Evolutionary conservation across 495 filamentous ascomycete species (phyloP), one percentile per base, ranked within the genome.

Genomic region (Haplographium delicatum): DNA sequence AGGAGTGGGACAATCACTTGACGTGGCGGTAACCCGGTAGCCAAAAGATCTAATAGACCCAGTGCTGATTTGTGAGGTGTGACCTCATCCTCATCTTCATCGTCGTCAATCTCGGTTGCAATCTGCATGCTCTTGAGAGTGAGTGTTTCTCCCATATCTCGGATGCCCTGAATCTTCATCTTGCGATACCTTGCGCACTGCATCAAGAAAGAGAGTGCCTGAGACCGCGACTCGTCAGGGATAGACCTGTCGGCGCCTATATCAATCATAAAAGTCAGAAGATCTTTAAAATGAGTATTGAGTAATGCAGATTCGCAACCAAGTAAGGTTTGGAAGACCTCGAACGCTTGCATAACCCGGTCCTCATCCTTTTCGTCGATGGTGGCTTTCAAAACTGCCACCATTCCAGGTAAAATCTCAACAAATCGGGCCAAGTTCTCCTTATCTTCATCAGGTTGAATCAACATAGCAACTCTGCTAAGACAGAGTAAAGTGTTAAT

Each of bases 311-410:
- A 82, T 60, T 97, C 91, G 63, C 87, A 95, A 51, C 88, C 88
- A 25, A 98, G 75, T 51, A 97, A 79, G 26, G 88, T 95, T 70
- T 98, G 94, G 78, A 98, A 96, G 44, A 96, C 91, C 66, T 98
- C 93, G 60, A 98, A 98, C 5, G 84, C 85, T 61, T 91, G 85
- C 68, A 88, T 86, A 42, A 84, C 79, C 53, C 83, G 84, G 57
- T 94, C 91, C 53, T 96, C 91, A 60, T 97, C 84, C 7, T 80
- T 76, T 24, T 76, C 73, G 56, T 85, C 78, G 45, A 97, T 82
- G 19, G 86, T 79, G 39, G 82, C 75, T 73, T 96, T 91, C 41
- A 98, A 78, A 8, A 96, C 86, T 18, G 78, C 77, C 28, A 97
- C 90, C 90, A 97, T 95, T 53, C 81, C 62, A 8, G 93, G 94